Evolutionary conservation across 371 early-diverging fungal genomes (phyloP).

Genomic region (Actinomortierella wolfii): DNA sequence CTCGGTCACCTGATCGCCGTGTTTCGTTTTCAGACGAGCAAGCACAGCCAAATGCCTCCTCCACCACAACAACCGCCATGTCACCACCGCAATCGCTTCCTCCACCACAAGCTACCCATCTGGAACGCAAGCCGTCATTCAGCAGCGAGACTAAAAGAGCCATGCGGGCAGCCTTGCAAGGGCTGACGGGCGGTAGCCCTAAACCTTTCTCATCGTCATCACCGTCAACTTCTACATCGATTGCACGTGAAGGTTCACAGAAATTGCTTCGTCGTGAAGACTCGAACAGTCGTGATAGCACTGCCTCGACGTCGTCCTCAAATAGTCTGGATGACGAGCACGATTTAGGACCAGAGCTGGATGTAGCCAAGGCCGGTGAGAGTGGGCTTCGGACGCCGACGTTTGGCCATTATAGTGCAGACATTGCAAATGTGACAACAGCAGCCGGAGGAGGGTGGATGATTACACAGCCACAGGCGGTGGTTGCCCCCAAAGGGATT

Average conservation of each 20-base stretch:
- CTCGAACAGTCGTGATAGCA: background rate
- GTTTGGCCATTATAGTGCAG: background rate
- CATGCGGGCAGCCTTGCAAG: conserved; percentile 15
- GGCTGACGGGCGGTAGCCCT: conserved; percentile 5
- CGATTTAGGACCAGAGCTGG: conserved; percentile 11
- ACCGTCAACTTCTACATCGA: background rate
- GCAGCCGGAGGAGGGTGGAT: background rate
- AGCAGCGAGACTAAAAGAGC: conserved; percentile 23
- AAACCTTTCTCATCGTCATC: conserved; percentile 4
- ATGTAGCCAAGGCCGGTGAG: background rate
- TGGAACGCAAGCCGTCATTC: conserved; percentile 16
- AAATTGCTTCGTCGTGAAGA: background rate
- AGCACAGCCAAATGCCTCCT: too few relatives aligned
- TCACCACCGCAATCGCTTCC: background rate
- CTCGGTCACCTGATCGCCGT: conserved; percentile 7
- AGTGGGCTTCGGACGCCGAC: too few relatives aligned
- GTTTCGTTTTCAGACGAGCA: conserved; percentile 23
- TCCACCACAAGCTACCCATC: conserved; percentile 1
- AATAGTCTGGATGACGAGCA: conserved; percentile 1
- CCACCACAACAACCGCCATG: too few relatives aligned
- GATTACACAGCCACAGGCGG: background rate
- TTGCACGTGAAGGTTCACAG: background rate
- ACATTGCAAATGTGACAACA: background rate
- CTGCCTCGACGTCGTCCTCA: too few relatives aligned
- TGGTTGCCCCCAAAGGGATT: background rate